These are phyloP conservation scores for Tuber indicum DNA, from an alignment of 495 filamentous ascomycete species.

Conservation along the genomic window DNA sequence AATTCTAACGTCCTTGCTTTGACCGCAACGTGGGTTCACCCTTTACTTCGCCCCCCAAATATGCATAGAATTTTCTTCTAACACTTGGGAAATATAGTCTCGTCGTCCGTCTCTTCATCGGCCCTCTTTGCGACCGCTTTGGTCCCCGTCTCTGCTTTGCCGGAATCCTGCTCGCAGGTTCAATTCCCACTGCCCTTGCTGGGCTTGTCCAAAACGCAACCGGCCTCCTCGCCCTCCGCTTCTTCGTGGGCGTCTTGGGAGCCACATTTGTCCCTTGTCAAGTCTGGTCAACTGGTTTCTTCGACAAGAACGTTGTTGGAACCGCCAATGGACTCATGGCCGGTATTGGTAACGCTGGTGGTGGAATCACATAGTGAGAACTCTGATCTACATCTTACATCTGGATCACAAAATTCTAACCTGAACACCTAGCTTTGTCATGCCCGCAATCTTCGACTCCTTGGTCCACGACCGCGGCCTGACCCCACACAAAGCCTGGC, in stretches of 20 bases:
- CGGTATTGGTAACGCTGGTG: conserved; percentile 84
- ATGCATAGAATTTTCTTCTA: neutral
- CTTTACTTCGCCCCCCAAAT: neutral
- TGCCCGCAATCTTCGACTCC: conserved; percentile 85
- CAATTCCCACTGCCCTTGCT: conserved; percentile 76
- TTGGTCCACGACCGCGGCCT: conserved; percentile 58
- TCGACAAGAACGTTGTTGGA: conserved; percentile 91
- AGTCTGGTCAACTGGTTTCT: conserved; percentile 93
- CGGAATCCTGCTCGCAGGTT: conserved; percentile 60
- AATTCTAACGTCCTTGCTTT: conserved; percentile 92
- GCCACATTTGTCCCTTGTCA: conserved; percentile 91
- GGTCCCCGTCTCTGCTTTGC: conserved; percentile 80
- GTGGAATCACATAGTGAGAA: conserved; percentile 56
- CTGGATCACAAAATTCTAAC: neutral
- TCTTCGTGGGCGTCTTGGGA: conserved; percentile 91
- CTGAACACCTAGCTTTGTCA: conserved; percentile 63
- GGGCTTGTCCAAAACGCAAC: conserved; percentile 63
- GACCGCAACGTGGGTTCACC: conserved; percentile 65
- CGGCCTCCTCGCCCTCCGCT: conserved; percentile 71
- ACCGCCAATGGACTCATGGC: conserved; percentile 81
- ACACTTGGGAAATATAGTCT: conserved; percentile 48
- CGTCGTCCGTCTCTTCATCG: conserved; percentile 72
- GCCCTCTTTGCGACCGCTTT: conserved; percentile 76
- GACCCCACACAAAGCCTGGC: conserved; percentile 65
- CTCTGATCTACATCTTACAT: conserved; percentile 45